Conservation (phyloP, 441 rosid species). For the Dalechampia spathulata region DNA sequence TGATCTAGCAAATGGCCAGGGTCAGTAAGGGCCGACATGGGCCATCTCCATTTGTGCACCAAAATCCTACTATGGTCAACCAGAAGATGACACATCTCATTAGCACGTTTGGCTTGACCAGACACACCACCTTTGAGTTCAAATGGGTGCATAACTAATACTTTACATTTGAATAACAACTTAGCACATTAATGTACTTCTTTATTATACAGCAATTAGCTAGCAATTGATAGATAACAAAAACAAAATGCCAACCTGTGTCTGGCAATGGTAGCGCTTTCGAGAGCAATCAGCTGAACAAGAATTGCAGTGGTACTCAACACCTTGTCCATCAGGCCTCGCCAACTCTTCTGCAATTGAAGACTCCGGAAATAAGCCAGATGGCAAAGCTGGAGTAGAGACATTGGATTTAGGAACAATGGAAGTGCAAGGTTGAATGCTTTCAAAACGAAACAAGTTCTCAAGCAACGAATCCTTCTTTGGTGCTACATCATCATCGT, state of each 20-base stretch:
- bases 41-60: too few relatives aligned
- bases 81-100: too few relatives aligned
- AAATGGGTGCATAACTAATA: not conserved
- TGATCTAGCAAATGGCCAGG: too few relatives aligned
- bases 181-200: not conserved
- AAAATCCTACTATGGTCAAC: not conserved
- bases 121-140: not conserved
- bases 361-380: conserved; percentile 70
- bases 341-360: conserved; percentile 63
- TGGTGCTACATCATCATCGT: conserved; percentile 30
- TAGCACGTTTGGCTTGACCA: too few relatives aligned
- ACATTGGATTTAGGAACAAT: conserved; percentile 37
- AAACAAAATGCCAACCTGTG: conserved; percentile 66
- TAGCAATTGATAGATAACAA: not conserved
- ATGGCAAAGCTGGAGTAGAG: conserved; percentile 42
- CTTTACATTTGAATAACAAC: not conserved
- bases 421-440: conserved; percentile 38
- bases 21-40: too few relatives aligned
- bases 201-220: not conserved
- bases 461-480: conserved; percentile 48
- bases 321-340: conserved; percentile 74
- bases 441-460: conserved; percentile 65
- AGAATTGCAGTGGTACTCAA: conserved; percentile 96
- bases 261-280: conserved; percentile 97
- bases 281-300: conserved; percentile 98